Conservation (phyloP, 1,284 basidiomycete species). For the Tilletia setariae region DNA sequence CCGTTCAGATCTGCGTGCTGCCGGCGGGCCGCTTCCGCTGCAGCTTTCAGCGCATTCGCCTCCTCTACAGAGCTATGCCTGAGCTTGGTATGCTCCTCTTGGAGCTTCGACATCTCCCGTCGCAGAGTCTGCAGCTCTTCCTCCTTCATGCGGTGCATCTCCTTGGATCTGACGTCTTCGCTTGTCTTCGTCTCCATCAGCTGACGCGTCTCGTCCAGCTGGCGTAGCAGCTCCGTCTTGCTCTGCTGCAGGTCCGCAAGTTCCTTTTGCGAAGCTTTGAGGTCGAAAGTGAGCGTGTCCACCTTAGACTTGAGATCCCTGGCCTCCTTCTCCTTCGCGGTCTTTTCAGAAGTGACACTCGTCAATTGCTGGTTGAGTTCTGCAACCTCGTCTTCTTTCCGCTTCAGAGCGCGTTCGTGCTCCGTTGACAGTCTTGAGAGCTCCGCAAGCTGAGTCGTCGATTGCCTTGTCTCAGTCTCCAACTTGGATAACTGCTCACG, state of each 20-base stretch:
- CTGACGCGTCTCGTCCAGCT: slow-evolving; percentile 56
- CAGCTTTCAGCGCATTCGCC: slow-evolving; percentile 51
- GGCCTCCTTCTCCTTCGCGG: slow-evolving; percentile 57
- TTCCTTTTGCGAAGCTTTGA: slow-evolving; percentile 67
- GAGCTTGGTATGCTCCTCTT: slow-evolving; percentile 43
- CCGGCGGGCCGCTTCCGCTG: slow-evolving; percentile 55
- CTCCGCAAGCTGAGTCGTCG: slow-evolving; percentile 76
- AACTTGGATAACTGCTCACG: slow-evolving; percentile 34
- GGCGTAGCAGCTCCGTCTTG: slow-evolving; percentile 55
- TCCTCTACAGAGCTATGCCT: slow-evolving; percentile 49
- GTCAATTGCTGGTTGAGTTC: slow-evolving; percentile 65
- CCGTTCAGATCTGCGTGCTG: slow-evolving; percentile 24
- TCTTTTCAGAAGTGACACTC: slow-evolving; percentile 57
- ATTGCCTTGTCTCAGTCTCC: slow-evolving; percentile 54
- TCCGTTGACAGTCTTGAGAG: slow-evolving; percentile 72
- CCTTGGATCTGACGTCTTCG: slow-evolving; percentile 77
- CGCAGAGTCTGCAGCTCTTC: slow-evolving; percentile 74
- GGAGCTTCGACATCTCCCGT: slow-evolving; percentile 60
- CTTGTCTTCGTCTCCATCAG: slow-evolving; percentile 78
- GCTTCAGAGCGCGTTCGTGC: slow-evolving; percentile 72
- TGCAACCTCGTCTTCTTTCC: slow-evolving; percentile 71
- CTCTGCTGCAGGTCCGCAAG: slow-evolving; percentile 56
- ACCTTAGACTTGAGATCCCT: slow-evolving; percentile 68
- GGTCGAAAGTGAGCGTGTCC: slow-evolving; percentile 67
- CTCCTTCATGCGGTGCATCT: slow-evolving; percentile 83